These are phyloP conservation scores for Scutellaria galericulata DNA, from an alignment of 257 asterid species.

Conservation along the genomic window DNA sequence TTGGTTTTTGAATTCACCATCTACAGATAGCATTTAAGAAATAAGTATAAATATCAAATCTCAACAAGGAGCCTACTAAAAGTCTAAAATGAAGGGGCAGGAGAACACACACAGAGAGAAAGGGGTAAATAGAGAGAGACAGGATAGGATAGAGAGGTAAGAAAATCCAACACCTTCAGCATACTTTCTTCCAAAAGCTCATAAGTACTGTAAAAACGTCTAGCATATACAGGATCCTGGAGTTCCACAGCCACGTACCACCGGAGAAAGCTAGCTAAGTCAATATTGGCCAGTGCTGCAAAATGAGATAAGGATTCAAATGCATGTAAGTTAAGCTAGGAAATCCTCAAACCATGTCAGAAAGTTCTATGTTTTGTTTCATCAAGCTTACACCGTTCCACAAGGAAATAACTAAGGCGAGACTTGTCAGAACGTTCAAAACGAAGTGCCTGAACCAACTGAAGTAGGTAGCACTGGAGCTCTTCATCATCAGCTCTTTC, in stretches of 20 bases:
- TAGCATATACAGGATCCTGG: constrained; percentile 91
- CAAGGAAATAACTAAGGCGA: constrained; percentile 90
- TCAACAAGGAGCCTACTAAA: not conserved
- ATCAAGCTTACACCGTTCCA: constrained; percentile 84
- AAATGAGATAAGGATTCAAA: constrained; percentile 32
- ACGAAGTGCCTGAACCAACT: constrained; percentile 98
- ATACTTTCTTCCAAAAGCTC: constrained; percentile 92
- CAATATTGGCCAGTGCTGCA: constrained; percentile 87
- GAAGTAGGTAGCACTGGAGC: constrained; percentile 98
- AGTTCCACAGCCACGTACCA: constrained; percentile 99
- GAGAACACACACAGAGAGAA: not conserved
- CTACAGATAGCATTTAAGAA: constrained; percentile 12
- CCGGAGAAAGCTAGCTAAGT: constrained; percentile 97
- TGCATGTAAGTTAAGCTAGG: constrained; percentile 9
- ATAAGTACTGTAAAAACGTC: constrained; percentile 87
- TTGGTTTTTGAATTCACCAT: not conserved
- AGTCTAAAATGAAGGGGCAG: not conserved
- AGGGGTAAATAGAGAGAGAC: not conserved
- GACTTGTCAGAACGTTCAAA: constrained; percentile 96
- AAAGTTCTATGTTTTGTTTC: constrained; percentile 36
- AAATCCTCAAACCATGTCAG: constrained; percentile 24
- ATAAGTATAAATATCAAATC: constrained; percentile 21
- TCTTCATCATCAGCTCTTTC: constrained; percentile 99
- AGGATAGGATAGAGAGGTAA: not conserved
- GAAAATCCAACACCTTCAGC: constrained; percentile 65